Evolutionary conservation across 768 basidiomycete species (phyloP), one percentile per base, ranked within the genome.

Genomic region (Lactarius trivialis): DNA sequence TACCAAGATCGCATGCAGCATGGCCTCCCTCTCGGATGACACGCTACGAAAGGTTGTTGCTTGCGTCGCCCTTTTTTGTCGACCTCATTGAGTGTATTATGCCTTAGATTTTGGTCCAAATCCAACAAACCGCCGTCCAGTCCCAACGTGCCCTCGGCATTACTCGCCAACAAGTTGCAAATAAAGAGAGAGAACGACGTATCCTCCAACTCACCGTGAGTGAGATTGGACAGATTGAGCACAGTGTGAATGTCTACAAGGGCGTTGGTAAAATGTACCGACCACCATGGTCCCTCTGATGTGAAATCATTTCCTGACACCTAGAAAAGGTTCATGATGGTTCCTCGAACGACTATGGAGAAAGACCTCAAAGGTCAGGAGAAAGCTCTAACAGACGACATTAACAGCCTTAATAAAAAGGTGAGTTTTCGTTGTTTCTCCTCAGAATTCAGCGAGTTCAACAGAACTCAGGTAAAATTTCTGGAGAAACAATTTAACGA

Each of bases 401-500:
- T 97, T 49, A 78, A 78, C 34, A 91, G 75, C 71, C 73, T 97
- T 41, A 84, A 81, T 49, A 98, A 97, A 76, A 98, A 98, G 82
- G 92, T 92, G 60, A 24, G 43, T 26, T 7, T 12, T 45, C n/a
- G n/a, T 30, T 41, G 11, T 41, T 2, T 5, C 50, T n/a, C 55
- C 52, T 32, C 48, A 60, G 43, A 37, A 43, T 65, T 15, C 37
- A 33, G 14, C 53, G 26, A 55, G 19, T 26, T 11, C 50, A 21
- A 65, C 26, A 0, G 2, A 52, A 24, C 30, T 62, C 56, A 94
- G 92, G 80, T 85, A 28, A 95, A 95, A 75, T 96, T 88, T 72
- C 80, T 97, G 2, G 94, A 97, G 74, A 96, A 96, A 69, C 93
- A 96, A 70, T 91, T 89, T 71, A 89, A 87, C 59, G 93, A 95